These are phyloP conservation scores for Citrullus amarus DNA, from an alignment of 306 rosid genomes.

Conservation along the genomic window DNA sequence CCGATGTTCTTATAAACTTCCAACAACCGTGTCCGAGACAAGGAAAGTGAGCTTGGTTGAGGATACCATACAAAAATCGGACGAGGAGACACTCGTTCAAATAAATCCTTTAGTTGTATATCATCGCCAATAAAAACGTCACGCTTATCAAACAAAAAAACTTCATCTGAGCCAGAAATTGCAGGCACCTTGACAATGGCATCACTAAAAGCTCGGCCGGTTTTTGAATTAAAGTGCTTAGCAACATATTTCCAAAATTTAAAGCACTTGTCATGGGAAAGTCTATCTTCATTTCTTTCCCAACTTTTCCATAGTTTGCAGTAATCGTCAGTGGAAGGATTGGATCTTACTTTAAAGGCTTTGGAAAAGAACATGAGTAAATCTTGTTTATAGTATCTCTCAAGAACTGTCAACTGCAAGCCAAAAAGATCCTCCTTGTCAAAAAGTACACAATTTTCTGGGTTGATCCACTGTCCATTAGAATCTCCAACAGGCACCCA, in stretches of 20 bases:
- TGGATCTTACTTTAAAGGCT: slow-evolving; percentile 26
- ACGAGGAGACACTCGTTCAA: slow-evolving; percentile 17
- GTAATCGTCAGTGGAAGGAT: slow-evolving; percentile 45
- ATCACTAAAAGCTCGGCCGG: slow-evolving; percentile 20
- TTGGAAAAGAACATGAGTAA: slow-evolving; percentile 30
- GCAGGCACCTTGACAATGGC: slow-evolving; percentile 44
- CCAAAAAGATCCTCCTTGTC: slow-evolving; percentile 46
- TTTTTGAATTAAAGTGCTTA: slow-evolving; percentile 17
- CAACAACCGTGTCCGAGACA: slow-evolving; percentile 22
- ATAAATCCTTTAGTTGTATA: slow-evolving; percentile 49
- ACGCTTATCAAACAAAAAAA: slow-evolving; percentile 27
- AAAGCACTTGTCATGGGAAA: slow-evolving; percentile 35
- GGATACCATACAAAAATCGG: slow-evolving; percentile 70
- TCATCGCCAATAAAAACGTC: slow-evolving; percentile 58
- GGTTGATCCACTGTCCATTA: slow-evolving; percentile 30
- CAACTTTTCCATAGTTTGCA: slow-evolving; percentile 50
- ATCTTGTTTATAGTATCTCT: slow-evolving; percentile 17
- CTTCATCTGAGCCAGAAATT: slow-evolving; percentile 15
- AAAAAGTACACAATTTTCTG: slow-evolving; percentile 36
- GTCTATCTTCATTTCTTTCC: slow-evolving; percentile 28
- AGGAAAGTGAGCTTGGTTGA: slow-evolving; percentile 21
- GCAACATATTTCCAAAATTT: slow-evolving; percentile 51
- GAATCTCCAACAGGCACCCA: slow-evolving; percentile 39
- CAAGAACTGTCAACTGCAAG: slow-evolving; percentile 30
- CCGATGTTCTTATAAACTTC: slow-evolving; percentile 44